These are phyloP conservation scores for Cocos nucifera DNA, from an alignment of 176 grass and related monocot genomes.

Conservation along the genomic window DNA sequence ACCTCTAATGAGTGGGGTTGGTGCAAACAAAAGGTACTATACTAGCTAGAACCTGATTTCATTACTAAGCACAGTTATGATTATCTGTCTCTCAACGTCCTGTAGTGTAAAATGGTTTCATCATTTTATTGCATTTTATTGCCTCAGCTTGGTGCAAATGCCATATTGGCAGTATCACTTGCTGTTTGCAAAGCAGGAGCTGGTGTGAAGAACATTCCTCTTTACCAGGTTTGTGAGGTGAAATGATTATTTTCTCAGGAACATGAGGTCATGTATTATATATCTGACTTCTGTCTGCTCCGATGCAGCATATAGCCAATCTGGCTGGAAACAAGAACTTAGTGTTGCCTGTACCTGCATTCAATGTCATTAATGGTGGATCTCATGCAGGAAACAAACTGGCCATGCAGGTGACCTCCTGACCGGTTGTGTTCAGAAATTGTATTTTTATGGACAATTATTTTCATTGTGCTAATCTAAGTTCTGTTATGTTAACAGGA, in stretches of 20 bases:
- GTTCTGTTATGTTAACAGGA: conserved; percentile 33
- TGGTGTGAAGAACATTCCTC: conserved; percentile 62
- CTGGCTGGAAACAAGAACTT: conserved; percentile 81
- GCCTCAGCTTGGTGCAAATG: conserved; percentile 86
- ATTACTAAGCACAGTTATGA: too few relatives aligned
- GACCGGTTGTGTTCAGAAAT: background rate
- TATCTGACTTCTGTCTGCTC: too few relatives aligned
- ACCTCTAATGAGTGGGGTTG: conserved; percentile 94
- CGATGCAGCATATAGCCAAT: conserved; percentile 75
- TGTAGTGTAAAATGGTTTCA: background rate
- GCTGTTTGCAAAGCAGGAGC: conserved; percentile 88
- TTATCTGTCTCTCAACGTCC: background rate
- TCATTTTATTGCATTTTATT: background rate
- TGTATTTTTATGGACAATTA: background rate
- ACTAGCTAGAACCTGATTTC: background rate
- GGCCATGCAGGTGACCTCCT: conserved; percentile 64
- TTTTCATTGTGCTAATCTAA: conserved; percentile 5
- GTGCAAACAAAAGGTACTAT: conserved; percentile 85
- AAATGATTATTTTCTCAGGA: too few relatives aligned
- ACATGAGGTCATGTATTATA: too few relatives aligned
- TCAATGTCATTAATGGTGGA: conserved; percentile 94
- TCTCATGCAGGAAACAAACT: conserved; percentile 98
- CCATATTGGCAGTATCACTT: conserved; percentile 79
- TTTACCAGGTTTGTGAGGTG: conserved; percentile 41
- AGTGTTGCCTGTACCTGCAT: conserved; percentile 85